Conservation (phyloP, 768 basidiomycete genomes). For the Daedaleopsis nitida region DNA sequence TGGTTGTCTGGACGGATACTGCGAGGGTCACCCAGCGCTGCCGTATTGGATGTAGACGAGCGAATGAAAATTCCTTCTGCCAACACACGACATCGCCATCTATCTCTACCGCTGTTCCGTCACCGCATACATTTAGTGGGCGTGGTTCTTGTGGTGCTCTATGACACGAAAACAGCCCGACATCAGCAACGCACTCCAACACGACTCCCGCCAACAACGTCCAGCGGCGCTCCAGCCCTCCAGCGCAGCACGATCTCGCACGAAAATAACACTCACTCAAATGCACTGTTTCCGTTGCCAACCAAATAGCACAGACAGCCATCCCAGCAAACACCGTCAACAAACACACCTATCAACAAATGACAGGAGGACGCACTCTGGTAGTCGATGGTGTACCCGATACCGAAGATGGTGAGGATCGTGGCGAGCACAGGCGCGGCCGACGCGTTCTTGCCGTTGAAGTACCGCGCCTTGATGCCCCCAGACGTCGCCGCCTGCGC, state of each 20-base stretch:
- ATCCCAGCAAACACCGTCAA: conserved; percentile 6
- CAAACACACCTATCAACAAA: conserved; percentile 2
- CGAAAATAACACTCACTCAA: conserved; percentile 59
- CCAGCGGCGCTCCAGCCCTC: neutral
- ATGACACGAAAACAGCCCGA: conserved; percentile 22
- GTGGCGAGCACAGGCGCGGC: conserved; percentile 65
- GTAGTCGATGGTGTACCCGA: conserved; percentile 89
- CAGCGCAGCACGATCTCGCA: neutral
- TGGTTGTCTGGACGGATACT: neutral
- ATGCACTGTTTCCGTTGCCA: conserved; percentile 58
- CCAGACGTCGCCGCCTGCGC: conserved; percentile 55
- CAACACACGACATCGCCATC: conserved; percentile 12
- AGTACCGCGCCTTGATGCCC: conserved; percentile 81
- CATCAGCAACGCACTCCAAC: conserved; percentile 23
- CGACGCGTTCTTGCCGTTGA: conserved; percentile 85
- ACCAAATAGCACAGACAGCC: neutral
- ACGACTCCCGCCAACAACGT: too few relatives aligned
- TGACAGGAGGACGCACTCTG: conserved; percentile 63
- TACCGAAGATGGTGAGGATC: conserved; percentile 66
- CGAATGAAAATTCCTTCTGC: conserved; percentile 2
- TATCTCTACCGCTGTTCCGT: conserved; percentile 13
- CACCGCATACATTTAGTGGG: conserved; percentile 52
- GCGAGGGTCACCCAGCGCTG: neutral
- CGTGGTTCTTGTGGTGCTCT: conserved; percentile 92
- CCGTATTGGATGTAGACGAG: neutral